Base-by-base conservation (phyloP, 345 rosid species). In the Eucalyptus curtisii region DNA sequence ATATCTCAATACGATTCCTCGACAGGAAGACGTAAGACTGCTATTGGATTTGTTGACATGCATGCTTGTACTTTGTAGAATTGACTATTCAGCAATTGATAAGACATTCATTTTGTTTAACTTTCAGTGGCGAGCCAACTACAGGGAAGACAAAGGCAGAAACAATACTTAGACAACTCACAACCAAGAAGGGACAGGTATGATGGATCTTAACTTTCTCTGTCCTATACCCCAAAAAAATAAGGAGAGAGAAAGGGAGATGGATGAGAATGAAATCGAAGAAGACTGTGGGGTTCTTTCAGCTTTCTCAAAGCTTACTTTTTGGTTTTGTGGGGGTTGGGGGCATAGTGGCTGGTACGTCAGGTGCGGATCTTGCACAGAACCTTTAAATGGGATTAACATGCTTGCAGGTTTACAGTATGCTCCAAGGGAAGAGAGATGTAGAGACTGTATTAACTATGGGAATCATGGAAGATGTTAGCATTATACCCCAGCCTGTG, bases 121-220 rank as follows among this genome's bases (percentile, higher is more conserved):
- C 89, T 86, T 91, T 87, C 93, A 97, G 99, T 64, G 99, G 99
- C 52, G 99, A 97, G 90, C 97, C 97, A 89, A 94, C 99, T 22
- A 93, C 93, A 90, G 99, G 99, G 91, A 97, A 94, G 94, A 98
- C 99, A 71, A 94, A 93, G 87, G 90, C 93, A 86, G 99, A 96
- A 92, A 97, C 97, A 64, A 95, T 98, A 89, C 96, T 97, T 30
- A 91, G 98, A 89, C 97, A 98, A 89, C 98, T 98, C 87, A 97
- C 99, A 88, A 98, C 99, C 85, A 97, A 96, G 92, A 98, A 98
- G 91, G 99, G 99, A 52, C 99, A 97, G 99, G 99, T 97, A 86
- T 64, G 40, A 12, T 22, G 31, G 47, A 48, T 87, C 52, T 33
- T 27, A 19, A 45, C 33, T 79, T 40, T 81, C 22, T 79, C 25